phyloP scores from a whole-genome alignment of 2,329 filamentous ascomycete genomes.

The Penicillium freii region DNA sequence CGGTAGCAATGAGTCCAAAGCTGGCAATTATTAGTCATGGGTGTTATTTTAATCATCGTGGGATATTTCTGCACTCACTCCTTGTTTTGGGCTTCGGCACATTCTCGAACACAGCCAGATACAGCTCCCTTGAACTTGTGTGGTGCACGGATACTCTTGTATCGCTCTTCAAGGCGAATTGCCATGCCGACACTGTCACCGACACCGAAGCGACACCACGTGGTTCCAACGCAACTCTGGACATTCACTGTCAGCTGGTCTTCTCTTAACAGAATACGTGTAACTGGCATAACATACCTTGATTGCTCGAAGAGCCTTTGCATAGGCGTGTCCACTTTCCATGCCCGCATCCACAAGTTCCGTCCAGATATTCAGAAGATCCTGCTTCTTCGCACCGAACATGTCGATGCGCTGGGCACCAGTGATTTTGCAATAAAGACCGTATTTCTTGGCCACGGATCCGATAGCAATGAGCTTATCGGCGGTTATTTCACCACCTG shows the following conservation, averaged over 20 bases:
- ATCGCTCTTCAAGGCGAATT: conserved; percentile 80
- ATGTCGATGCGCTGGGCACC: conserved; percentile 89
- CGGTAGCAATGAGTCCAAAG: conserved; percentile 86
- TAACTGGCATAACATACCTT: conserved; percentile 51
- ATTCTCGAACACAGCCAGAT: conserved; percentile 87
- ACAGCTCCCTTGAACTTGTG: conserved; percentile 93
- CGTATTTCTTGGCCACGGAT: conserved; percentile 78
- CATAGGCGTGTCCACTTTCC: conserved; percentile 89
- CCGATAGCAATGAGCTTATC: conserved; percentile 83
- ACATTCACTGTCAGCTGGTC: conserved; percentile 3
- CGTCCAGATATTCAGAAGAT: conserved; percentile 78
- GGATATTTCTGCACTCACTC: conserved; percentile 55
- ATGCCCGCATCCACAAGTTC: conserved; percentile 78
- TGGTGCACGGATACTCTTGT: conserved; percentile 84
- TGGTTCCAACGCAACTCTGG: conserved; percentile 78
- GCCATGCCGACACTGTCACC: conserved; percentile 91
- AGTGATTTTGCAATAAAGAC: conserved; percentile 87
- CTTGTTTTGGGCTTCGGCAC: conserved; percentile 88
- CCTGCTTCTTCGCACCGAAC: conserved; percentile 87
- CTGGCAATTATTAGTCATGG: conserved; percentile 39
- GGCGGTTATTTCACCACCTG: conserved; percentile 82
- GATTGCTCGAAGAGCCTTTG: conserved; percentile 82
- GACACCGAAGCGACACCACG: conserved; percentile 87
- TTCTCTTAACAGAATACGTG: background rate
- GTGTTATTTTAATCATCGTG: background rate